Evolutionary conservation across 768 basidiomycete genomes (phyloP).

Genomic region (Auricularia sp.): DNA sequence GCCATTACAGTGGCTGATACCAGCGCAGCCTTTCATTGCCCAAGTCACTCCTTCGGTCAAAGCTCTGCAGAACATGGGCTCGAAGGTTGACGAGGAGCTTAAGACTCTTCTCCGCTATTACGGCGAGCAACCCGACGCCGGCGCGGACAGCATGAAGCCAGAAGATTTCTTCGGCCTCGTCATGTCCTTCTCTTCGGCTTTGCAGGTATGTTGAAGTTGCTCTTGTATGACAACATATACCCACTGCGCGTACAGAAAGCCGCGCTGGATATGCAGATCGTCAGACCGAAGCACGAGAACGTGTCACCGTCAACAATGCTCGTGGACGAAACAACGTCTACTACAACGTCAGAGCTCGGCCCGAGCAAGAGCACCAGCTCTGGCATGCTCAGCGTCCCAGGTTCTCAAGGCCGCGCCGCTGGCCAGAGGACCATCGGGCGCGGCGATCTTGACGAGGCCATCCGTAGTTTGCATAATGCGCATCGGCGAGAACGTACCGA

Average conservation of each 20-base stretch:
- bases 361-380: slow-evolving; percentile 1
- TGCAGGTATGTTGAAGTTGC: slow-evolving; percentile 40
- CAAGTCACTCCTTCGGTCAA: slow-evolving; percentile 44
- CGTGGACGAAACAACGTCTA: slow-evolving; percentile 10
- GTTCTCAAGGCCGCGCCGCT: slow-evolving; percentile 33
- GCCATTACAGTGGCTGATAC: background rate
- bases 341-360: slow-evolving; percentile 13
- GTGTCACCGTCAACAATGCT: slow-evolving; percentile 11
- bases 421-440: slow-evolving; percentile 52
- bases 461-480: slow-evolving; percentile 64
- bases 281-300: background rate
- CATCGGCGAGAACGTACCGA: slow-evolving; percentile 41
- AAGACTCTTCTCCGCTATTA: slow-evolving; percentile 56
- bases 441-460: slow-evolving; percentile 76
- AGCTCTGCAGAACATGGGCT: slow-evolving; percentile 55
- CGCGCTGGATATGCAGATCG: slow-evolving; percentile 47
- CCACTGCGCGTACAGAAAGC: slow-evolving; percentile 44
- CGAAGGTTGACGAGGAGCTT: slow-evolving; percentile 50
- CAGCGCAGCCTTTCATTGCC: slow-evolving; percentile 37
- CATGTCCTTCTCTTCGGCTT: slow-evolving; percentile 59
- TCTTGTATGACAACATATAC: background rate
- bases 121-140: slow-evolving; percentile 58
- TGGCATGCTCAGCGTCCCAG: slow-evolving; percentile 13
- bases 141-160: slow-evolving; percentile 52
- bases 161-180: slow-evolving; percentile 78